Base-by-base conservation (phyloP, 352 stramenopile species). In the Globisporangium paddicum region DNA sequence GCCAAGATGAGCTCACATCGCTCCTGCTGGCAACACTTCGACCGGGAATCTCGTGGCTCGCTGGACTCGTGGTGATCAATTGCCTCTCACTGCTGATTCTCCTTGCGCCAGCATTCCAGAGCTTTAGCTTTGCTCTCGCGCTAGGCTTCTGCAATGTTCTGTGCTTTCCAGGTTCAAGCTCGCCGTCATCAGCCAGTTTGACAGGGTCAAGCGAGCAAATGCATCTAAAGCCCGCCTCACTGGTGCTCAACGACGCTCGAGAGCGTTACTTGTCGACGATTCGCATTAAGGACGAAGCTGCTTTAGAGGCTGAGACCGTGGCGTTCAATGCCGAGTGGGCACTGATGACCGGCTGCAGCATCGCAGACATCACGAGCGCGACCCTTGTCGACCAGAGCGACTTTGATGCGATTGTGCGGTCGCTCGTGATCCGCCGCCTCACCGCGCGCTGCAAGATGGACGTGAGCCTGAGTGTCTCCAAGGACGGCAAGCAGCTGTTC, bases 331-430 rank as follows among this genome's bases (percentile, higher is more conserved):
- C 38, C 0, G 60, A 72, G 44, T 77, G 67, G 67, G 35, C 37
- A 3, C 37, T 40, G 7, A 71, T 72, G 59, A 66, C 57, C 14
- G 45, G 58, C 14, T 42, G 32, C 30, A 62, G 26, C 8, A 8
- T 38, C 3, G 30, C 38, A 19, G 42, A 61, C 14, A 35, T 21
- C 21, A 50, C 11, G 25, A 58, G 41, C 25, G 14, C 42, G 11
- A 58, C 45, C 2, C n/a, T 67, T 32, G 55, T 79, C 21, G 63
- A 75, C 28, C 42, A 71, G 50, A 68, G 68, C 41, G 75, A 88
- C 59, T 89, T 89, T 41, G 66, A 84, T 23, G 72, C 81, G 21
- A 86, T 90, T 44, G 69, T 83, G 8, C 81, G 81, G 1, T 68
- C 71, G 18, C 62, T 90, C 0, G 58, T 87, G 21, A 53, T 90